Conservation (phyloP, 2,329 filamentous ascomycete species). For the Penicillium sp. region DNA sequence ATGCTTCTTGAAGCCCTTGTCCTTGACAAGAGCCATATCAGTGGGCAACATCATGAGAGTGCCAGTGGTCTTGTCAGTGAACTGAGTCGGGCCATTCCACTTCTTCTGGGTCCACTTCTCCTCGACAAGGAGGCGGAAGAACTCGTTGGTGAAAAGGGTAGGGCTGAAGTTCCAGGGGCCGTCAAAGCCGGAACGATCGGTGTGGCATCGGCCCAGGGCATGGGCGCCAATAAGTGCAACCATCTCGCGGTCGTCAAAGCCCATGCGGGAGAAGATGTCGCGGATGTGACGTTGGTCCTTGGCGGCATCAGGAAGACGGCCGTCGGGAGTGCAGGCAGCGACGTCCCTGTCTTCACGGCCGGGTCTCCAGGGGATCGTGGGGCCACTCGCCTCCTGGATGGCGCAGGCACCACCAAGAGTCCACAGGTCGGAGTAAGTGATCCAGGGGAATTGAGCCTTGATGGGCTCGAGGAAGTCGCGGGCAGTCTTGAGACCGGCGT, state of each 20-base stretch:
- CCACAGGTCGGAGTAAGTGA: slow-evolving; percentile 95
- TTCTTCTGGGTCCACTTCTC: slow-evolving; percentile 93
- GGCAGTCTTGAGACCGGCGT: slow-evolving; percentile 81
- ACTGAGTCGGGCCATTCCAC: slow-evolving; percentile 90
- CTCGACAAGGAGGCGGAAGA: slow-evolving; percentile 79
- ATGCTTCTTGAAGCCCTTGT: slow-evolving; percentile 78
- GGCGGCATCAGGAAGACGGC: slow-evolving; percentile 78
- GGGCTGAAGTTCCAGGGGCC: slow-evolving; percentile 93
- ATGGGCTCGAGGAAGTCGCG: slow-evolving; percentile 92
- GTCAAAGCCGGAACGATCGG: slow-evolving; percentile 80
- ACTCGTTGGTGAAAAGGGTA: slow-evolving; percentile 91
- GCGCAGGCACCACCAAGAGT: slow-evolving; percentile 81
- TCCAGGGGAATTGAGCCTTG: slow-evolving; percentile 91
- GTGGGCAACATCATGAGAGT: slow-evolving; percentile 95
- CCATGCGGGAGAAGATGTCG: slow-evolving; percentile 93
- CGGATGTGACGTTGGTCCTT: slow-evolving; percentile 81
- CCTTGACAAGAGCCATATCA: slow-evolving; percentile 82
- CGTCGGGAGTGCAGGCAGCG: slow-evolving; percentile 86
- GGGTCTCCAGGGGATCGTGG: slow-evolving; percentile 81
- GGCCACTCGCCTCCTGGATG: slow-evolving; percentile 94
- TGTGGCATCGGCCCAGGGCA: slow-evolving; percentile 85
- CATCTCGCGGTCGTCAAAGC: slow-evolving; percentile 95
- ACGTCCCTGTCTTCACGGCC: slow-evolving; percentile 79
- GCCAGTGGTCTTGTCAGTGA: slow-evolving; percentile 84
- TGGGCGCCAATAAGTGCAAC: slow-evolving; percentile 85